phyloP scores from a whole-genome alignment of 352 stramenopile genomes.

The Globisporangium middletonii region DNA sequence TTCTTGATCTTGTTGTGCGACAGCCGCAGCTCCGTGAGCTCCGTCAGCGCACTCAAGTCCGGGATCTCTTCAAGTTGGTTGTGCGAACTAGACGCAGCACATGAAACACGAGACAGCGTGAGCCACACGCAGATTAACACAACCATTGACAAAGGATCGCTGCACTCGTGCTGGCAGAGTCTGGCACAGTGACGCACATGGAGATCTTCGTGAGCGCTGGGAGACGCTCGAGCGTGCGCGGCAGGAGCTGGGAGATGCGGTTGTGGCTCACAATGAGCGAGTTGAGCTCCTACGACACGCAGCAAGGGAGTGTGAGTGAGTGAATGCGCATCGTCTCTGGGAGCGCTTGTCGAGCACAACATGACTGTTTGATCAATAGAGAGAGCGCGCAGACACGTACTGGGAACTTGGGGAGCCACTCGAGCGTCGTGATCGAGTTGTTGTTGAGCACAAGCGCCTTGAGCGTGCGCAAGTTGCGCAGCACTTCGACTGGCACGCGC shows the following conservation, averaged over 20 bases:
- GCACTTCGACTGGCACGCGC: constrained; percentile 59
- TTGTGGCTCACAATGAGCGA: constrained; percentile 86
- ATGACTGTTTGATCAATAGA: not conserved
- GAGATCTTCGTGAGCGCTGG: constrained; percentile 80
- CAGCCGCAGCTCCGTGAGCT: constrained; percentile 73
- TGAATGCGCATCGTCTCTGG: too few relatives aligned
- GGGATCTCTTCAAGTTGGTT: constrained; percentile 73
- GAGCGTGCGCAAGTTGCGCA: constrained; percentile 60
- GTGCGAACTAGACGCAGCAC: constrained; percentile 41
- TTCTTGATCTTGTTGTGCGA: constrained; percentile 78
- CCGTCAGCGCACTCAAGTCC: constrained; percentile 51
- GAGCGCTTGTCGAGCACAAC: not conserved
- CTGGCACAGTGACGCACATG: constrained; percentile 33
- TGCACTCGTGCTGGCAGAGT: too few relatives aligned
- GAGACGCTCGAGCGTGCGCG: constrained; percentile 56
- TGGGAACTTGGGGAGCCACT: constrained; percentile 74
- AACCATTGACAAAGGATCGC: not conserved
- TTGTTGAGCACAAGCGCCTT: constrained; percentile 85
- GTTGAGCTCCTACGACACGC: constrained; percentile 47
- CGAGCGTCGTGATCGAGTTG: constrained; percentile 76
- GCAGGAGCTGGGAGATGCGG: constrained; percentile 57
- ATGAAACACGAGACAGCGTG: not conserved
- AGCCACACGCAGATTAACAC: not conserved
- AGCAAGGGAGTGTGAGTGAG: too few relatives aligned
- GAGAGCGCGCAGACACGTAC: constrained; percentile 9